phyloP scores from a whole-genome alignment of 306 rosid genomes.

The Vigna hirtella region DNA sequence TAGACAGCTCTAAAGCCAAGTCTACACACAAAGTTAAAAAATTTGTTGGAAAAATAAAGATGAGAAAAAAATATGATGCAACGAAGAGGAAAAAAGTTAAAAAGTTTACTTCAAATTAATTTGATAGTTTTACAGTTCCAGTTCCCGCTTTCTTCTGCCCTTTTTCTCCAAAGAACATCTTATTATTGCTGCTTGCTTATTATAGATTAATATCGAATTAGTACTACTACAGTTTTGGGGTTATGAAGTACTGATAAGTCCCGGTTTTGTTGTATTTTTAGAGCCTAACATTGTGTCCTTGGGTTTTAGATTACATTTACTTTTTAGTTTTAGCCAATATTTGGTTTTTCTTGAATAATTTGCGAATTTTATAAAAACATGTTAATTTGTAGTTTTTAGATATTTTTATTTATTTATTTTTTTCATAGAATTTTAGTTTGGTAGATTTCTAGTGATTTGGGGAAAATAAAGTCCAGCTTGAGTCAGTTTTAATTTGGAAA shows the following conservation, averaged over 20 bases:
- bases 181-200: constrained; percentile 24
- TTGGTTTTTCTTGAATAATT: too few relatives aligned
- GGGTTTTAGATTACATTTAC: too few relatives aligned
- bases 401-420: too few relatives aligned
- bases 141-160: constrained; percentile 16
- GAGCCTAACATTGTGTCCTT: too few relatives aligned
- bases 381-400: too few relatives aligned
- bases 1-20: constrained; percentile 46
- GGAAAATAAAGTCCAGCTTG: too few relatives aligned
- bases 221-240: constrained; percentile 15
- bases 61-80: constrained; percentile 39
- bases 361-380: too few relatives aligned
- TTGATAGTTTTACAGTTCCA: constrained; percentile 28
- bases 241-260: neutral
- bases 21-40: constrained; percentile 42
- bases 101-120: constrained; percentile 17
- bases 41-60: constrained; percentile 45
- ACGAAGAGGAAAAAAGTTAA: constrained; percentile 37
- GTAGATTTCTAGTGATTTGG: too few relatives aligned
- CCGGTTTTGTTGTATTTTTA: too few relatives aligned
- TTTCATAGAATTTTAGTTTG: too few relatives aligned
- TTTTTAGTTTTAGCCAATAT: too few relatives aligned
- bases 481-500: too few relatives aligned
- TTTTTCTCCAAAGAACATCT: constrained; percentile 8
- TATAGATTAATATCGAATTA: neutral